Conservation (phyloP, 176 grass and related monocot genomes). For the Dactylis glomerata region DNA sequence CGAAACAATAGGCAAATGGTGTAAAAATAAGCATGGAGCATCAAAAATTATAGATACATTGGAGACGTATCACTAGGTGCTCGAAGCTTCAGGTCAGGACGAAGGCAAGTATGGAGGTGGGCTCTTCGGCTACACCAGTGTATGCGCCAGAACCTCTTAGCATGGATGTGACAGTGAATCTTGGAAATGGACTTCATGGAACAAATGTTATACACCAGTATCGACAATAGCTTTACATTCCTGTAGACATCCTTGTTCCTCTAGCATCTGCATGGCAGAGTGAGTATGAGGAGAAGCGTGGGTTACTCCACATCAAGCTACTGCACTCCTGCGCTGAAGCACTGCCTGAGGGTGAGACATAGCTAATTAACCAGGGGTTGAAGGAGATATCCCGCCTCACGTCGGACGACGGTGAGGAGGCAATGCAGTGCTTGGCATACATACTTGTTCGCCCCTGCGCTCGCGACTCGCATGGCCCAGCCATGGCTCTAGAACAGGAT, state of each 20-base stretch:
- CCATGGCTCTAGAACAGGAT: background rate
- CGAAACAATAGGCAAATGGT: too few relatives aligned
- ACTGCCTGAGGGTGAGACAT: background rate
- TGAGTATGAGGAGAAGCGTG: background rate
- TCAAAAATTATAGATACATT: too few relatives aligned
- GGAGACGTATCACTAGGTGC: too few relatives aligned
- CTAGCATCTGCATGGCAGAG: background rate
- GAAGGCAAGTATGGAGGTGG: background rate
- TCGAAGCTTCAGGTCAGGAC: background rate
- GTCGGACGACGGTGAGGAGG: slow-evolving; percentile 25
- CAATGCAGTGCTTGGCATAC: slow-evolving; percentile 61
- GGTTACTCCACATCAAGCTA: background rate
- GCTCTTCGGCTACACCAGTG: background rate
- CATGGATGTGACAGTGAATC: background rate
- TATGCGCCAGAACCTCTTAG: background rate
- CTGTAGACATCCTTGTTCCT: too few relatives aligned
- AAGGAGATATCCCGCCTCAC: slow-evolving; percentile 20
- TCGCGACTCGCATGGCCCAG: slow-evolving; percentile 32
- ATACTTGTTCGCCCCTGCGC: slow-evolving; percentile 36
- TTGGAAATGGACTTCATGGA: background rate
- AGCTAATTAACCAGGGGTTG: slow-evolving; percentile 17
- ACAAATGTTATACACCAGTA: background rate
- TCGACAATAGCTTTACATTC: too few relatives aligned
- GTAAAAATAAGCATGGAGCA: too few relatives aligned
- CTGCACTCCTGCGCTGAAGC: slow-evolving; percentile 37